A percentile compares a stretch with the other conserved stretches of the same genome.
phyloP scores from a whole-genome alignment of 768 basidiomycete species.

The Chalciporus pseudorubinellus region DNA sequence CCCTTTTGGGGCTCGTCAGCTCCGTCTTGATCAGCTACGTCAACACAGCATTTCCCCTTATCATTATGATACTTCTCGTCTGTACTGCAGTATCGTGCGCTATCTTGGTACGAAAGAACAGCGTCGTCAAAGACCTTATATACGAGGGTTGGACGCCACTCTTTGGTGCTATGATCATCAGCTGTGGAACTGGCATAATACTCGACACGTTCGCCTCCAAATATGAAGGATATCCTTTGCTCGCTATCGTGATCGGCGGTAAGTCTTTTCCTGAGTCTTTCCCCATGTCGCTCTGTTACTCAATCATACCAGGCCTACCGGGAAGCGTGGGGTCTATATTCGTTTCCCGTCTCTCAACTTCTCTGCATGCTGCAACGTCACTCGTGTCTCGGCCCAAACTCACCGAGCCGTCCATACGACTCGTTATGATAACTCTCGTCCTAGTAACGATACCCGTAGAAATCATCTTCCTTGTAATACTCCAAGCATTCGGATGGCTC shows the following conservation, averaged over 20 bases:
- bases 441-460: constrained; percentile 79
- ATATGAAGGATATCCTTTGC: constrained; percentile 84
- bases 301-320: constrained; percentile 57
- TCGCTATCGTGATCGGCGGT: constrained; percentile 89
- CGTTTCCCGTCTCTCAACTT: constrained; percentile 87
- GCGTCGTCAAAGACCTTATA: constrained; percentile 67
- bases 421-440: constrained; percentile 69
- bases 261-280: constrained; percentile 24
- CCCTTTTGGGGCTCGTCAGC: constrained; percentile 75
- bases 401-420: constrained; percentile 38
- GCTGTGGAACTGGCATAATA: constrained; percentile 85
- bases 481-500: constrained; percentile 75
- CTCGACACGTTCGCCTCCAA: constrained; percentile 85
- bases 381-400: constrained; percentile 3
- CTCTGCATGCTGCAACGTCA: constrained; percentile 56
- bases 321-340: constrained; percentile 90
- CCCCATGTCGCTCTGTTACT: background rate
- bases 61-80: constrained; percentile 48
- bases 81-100: constrained; percentile 51
- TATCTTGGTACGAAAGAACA: constrained; percentile 61
- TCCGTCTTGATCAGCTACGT: constrained; percentile 66
- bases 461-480: constrained; percentile 65
- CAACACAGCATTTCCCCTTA: constrained; percentile 61
- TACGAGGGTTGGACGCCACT: constrained; percentile 88
- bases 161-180: constrained; percentile 86